Evolutionary conservation across 1,139 yeast species (phyloP), one percentile per base, ranked within the genome.

Genomic region (Kodamaea suecica): DNA sequence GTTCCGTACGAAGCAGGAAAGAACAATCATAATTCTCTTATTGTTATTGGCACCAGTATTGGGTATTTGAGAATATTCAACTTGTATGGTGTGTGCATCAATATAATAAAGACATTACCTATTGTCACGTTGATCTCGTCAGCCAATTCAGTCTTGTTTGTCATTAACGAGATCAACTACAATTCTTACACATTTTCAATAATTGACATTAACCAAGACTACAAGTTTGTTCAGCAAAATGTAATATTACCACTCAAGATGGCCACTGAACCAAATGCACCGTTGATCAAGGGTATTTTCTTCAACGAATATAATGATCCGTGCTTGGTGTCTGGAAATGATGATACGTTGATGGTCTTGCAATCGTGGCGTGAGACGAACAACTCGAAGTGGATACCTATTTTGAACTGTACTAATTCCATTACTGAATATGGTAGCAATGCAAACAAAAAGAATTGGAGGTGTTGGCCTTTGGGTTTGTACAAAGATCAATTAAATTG

Each of bases 261-360:
- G 17, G 31, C 50, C 4, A 27, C 36, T 0, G 45, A 39, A 43
- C 11, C n/a, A 16, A 25, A 10, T 13, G 59, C 44, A 13, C 74
- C 66, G 14, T 63, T 75, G 27, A 60, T 77, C 27, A 80, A 84
- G 42, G 82, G 88, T 4, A 64, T 90, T 27, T 90, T 90, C 53
- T 85, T 90, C 56, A 87, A 86, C 41, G 78, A 77, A 31, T 90
- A 84, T 43, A 84, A 84, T 30, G 96, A 90, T 58, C 98, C 98
- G 2, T 85, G 94, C 45, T 58, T 90, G 13, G 85, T 82, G 37
- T 88, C 90, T 9, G 78, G 81, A 9, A 48, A 45, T 15, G 88
- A 83, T 45, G 88, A 88, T 41, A 73, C 82, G 3, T 65, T 92
- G 30, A 59, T 84, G 25, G 75, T 84, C 0, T 65, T 92, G 28